Evolutionary conservation across 176 grass and related monocot species (phyloP), one percentile per base, ranked within the genome.

Genomic region (Triticum turgidum): DNA sequence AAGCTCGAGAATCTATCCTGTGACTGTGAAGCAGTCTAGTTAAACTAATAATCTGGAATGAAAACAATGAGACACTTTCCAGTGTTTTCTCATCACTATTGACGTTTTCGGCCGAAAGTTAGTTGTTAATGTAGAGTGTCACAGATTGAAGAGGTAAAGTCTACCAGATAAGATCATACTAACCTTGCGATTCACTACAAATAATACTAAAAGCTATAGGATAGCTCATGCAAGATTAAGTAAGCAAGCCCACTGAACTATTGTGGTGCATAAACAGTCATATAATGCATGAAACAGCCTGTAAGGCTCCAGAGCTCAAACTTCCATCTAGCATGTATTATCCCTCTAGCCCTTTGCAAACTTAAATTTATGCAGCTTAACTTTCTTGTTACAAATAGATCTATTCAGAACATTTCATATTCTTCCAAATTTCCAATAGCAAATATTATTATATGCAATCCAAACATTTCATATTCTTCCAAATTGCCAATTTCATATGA

Each of bases 1-100:
- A 89, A 83, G 76, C 32, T 78, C 85, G 54, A 76, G 85, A 88
- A 96, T 73, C 63, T 82, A 87, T 87, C 72, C 82, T 24, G 62
- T 87, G 56, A 89, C 82, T 24, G 61, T 87, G 65, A 89, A 92
- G 71, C 12, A 79, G 56, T 63, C 21, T 51, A 79, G 75, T 70
- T 90, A 77, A 85, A 56, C 21, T 79, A 87, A 80, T 84, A 86
- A 84, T 73, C 45, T 63, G 82, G 30, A 87, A 63, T 35, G 39
- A 77, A 59, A 94, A 73, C 80, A 84, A 66, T 65, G 80, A 69
- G 65, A 84, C 15, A 34, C 73, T 86, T 86, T 77, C 64, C 54
- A 73, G 81, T 38, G 34, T 87, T 81, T 84, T 73, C 64, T 69
- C 21, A 45, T 51, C 51, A 49, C 61, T 58, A 27, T 54, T 87